phyloP scores from a whole-genome alignment of 768 basidiomycete genomes.

The Kwoniella bestiolae region DNA sequence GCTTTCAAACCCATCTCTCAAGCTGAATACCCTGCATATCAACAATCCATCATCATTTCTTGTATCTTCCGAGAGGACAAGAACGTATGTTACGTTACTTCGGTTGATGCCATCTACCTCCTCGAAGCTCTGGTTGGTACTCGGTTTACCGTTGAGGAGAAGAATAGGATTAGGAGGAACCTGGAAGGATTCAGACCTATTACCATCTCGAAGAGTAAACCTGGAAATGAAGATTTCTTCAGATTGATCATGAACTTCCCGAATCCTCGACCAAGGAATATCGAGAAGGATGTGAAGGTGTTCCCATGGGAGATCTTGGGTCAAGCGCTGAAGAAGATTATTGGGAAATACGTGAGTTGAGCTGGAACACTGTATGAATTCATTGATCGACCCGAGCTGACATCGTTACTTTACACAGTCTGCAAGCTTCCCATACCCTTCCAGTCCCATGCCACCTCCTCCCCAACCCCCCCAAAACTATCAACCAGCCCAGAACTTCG shows the following conservation, averaged over 20 bases:
- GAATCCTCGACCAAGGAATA: constrained; percentile 89
- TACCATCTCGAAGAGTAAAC: constrained; percentile 84
- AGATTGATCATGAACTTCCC: constrained; percentile 96
- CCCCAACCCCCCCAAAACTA: constrained; percentile 16
- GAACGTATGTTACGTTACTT: constrained; percentile 83
- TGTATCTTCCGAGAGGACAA: constrained; percentile 86
- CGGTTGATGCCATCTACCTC: constrained; percentile 92
- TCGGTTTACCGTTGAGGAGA: constrained; percentile 90
- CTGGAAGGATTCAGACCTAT: constrained; percentile 88
- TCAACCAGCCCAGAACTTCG: constrained; percentile 16
- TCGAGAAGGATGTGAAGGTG: constrained; percentile 86
- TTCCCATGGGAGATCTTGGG: constrained; percentile 61
- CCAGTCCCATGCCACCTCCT: constrained; percentile 31
- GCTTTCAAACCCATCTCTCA: constrained; percentile 76
- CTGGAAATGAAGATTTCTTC: constrained; percentile 83
- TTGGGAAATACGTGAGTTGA: constrained; percentile 60
- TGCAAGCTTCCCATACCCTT: constrained; percentile 40
- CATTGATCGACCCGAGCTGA: not conserved
- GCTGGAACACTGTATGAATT: not conserved
- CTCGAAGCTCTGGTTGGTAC: constrained; percentile 77
- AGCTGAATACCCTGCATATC: constrained; percentile 66
- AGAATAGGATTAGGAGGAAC: constrained; percentile 92
- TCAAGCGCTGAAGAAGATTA: constrained; percentile 60
- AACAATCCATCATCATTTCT: constrained; percentile 81
- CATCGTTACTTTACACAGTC: constrained; percentile 32